These are phyloP conservation scores for Phyllosticta citrichinensis DNA, from an alignment of 2,329 filamentous ascomycete genomes.

Conservation along the genomic window DNA sequence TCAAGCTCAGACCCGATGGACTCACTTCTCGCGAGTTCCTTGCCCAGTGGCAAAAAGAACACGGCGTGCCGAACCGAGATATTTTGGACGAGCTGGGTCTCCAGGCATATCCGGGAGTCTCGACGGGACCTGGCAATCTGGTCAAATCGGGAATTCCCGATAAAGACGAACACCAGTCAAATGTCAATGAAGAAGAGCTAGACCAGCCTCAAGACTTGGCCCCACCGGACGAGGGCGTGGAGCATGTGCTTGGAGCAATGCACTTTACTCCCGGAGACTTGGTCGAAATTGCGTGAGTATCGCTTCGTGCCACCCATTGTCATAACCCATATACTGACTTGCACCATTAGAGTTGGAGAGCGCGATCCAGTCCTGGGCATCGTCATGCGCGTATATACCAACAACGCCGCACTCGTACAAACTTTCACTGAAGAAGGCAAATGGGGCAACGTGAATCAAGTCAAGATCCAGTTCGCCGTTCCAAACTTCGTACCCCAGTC, in stretches of 20 bases:
- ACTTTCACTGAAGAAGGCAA: constrained; percentile 42
- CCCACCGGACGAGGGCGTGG: constrained; percentile 11
- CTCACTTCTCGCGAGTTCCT: constrained; percentile 22
- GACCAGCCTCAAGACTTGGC: not conserved
- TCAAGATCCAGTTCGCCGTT: constrained; percentile 38
- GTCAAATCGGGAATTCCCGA: not conserved
- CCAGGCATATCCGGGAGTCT: not conserved
- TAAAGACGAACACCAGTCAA: not conserved
- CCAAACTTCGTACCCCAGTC: constrained; percentile 38
- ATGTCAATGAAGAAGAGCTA: not conserved
- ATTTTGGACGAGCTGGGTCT: constrained; percentile 20
- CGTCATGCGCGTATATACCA: constrained; percentile 30
- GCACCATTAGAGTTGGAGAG: constrained; percentile 10
- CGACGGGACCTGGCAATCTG: not conserved
- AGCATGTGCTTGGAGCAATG: constrained; percentile 15
- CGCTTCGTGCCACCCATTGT: no score
- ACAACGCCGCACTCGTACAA: constrained; percentile 31
- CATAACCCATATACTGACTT: not conserved
- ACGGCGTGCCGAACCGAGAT: constrained; percentile 25
- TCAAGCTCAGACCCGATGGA: not conserved
- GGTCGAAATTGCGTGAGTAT: constrained; percentile 33
- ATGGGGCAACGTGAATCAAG: constrained; percentile 33
- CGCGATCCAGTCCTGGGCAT: constrained; percentile 38
- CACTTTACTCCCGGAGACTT: constrained; percentile 36
- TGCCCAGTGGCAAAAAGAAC: constrained; percentile 33